These are phyloP conservation scores for Plicaturopsis crispa DNA, from an alignment of 768 basidiomycete genomes.

Conservation along the genomic window DNA sequence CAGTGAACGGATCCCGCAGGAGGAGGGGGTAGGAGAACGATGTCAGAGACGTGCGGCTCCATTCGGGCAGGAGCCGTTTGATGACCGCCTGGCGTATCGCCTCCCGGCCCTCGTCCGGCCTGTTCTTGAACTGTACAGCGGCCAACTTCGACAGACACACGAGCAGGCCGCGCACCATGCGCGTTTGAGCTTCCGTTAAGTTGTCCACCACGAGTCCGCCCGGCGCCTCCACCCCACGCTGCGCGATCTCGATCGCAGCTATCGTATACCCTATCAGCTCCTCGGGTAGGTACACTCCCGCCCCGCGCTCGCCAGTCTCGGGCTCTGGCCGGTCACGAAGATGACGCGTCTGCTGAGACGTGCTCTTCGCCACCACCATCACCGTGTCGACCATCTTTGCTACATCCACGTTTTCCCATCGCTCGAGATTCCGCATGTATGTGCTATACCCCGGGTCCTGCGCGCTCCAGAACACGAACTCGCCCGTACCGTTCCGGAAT, in stretches of 20 bases:
- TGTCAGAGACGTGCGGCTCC: constrained; percentile 80
- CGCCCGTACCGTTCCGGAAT: constrained; percentile 74
- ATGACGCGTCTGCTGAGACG: constrained; percentile 82
- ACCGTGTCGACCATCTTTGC: constrained; percentile 86
- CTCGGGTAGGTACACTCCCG: constrained; percentile 86
- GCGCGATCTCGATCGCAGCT: constrained; percentile 69
- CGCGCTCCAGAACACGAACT: constrained; percentile 84
- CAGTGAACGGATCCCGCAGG: constrained; percentile 82
- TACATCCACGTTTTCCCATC: constrained; percentile 46
- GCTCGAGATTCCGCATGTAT: constrained; percentile 44
- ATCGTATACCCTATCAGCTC: constrained; percentile 89
- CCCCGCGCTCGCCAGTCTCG: constrained; percentile 66
- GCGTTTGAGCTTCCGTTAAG: constrained; percentile 68
- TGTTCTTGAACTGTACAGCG: constrained; percentile 58
- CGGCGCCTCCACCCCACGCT: constrained; percentile 53
- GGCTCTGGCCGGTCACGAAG: constrained; percentile 72
- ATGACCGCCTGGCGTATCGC: constrained; percentile 80
- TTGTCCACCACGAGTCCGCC: constrained; percentile 60
- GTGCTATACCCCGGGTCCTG: constrained; percentile 67
- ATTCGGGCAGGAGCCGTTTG: constrained; percentile 85
- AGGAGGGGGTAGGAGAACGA: constrained; percentile 83
- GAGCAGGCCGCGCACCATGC: constrained; percentile 73
- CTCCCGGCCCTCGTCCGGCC: constrained; percentile 69
- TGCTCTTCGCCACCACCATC: constrained; percentile 65
- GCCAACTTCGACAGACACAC: constrained; percentile 61